Evolutionary conservation across 495 filamentous ascomycete genomes (phyloP).

Genomic region (Cryomyces minteri): DNA sequence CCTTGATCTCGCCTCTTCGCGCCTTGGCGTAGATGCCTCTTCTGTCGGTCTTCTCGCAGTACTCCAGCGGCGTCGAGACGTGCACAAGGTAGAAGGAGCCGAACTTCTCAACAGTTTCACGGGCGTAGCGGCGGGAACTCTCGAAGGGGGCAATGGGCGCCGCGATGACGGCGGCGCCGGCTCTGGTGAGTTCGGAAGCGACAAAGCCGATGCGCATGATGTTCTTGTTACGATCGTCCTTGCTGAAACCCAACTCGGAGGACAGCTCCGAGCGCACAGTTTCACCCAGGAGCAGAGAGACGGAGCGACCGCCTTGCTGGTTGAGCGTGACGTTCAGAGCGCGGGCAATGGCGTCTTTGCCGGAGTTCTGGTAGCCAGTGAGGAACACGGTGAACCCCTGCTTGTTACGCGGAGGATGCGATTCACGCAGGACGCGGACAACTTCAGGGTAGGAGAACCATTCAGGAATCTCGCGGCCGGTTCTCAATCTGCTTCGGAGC

Average conservation of each 20-base stretch:
- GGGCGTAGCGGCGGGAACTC: constrained; percentile 48
- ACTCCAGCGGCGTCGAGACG: constrained; percentile 79
- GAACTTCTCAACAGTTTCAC: constrained; percentile 68
- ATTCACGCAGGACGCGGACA: constrained; percentile 85
- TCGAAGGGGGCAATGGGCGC: constrained; percentile 96
- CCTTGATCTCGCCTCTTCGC: constrained; percentile 82
- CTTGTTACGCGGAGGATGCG: constrained; percentile 67
- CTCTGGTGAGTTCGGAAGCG: constrained; percentile 77
- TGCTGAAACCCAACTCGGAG: constrained; percentile 87
- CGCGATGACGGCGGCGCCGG: constrained; percentile 88
- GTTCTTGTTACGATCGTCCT: constrained; percentile 86
- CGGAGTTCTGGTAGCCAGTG: constrained; percentile 88
- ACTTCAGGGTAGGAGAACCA: constrained; percentile 99
- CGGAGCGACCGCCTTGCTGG: constrained; percentile 91
- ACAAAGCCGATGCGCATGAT: constrained; percentile 95
- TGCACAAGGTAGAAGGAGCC: constrained; percentile 90
- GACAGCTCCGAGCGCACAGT: constrained; percentile 87
- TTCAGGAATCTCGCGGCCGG: constrained; percentile 84
- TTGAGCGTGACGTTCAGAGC: constrained; percentile 94
- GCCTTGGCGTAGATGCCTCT: constrained; percentile 78
- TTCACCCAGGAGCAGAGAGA: constrained; percentile 85
- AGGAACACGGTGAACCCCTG: constrained; percentile 98
- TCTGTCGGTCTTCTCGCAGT: constrained; percentile 91
- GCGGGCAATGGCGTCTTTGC: constrained; percentile 90
- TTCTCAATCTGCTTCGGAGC: constrained; percentile 74